Evolutionary conservation across 2,329 filamentous ascomycete genomes (phyloP), one percentile per base, ranked within the genome.

Genomic region (Blumeriella jaapii): DNA sequence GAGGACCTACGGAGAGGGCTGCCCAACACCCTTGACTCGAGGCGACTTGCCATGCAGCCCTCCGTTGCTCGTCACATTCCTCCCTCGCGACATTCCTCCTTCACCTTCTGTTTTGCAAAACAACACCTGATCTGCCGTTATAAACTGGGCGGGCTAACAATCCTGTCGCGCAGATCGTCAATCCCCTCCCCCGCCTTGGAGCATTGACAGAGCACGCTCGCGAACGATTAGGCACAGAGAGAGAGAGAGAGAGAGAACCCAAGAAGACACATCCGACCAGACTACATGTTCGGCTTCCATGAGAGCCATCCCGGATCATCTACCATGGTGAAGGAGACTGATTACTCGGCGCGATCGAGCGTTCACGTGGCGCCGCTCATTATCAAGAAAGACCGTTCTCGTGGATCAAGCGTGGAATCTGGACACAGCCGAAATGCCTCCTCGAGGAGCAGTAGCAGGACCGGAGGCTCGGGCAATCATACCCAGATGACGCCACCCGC

Each of bases 401-500:
- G 34, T 41, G 41, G 29, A 39, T 48, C 53, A 31, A 58, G 59
- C 44, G 38, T 39, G 25, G 53, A 56, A 6, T 55, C 56, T 34
- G 61, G 61, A 39, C 58, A 61, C 31, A 47, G 39, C 33, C 48
- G 50, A 64, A 68, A 53, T 50, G 61, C 27, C 59, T 68, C 48
- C 61, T 69, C 52, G 25, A 42, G 43, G 20, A 47, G 47, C 34
- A 52, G 50, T 31, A 47, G 32, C 27, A 31, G 36, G 12, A 49
- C 48, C 19, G 41, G 43, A 29, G 41, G 38, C 19, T 52, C 54
- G n/a, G 34, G 46, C 12, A 48, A 39, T 27, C 52, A 49, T 25
- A 48, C 52, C 16, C 77, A 85, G 47, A 80, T 87, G 60, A 87
- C 82, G 31, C 82, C 83, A 17, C 82, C 83, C 26, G 64, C 78